Base-by-base conservation (phyloP, 1,284 basidiomycete species). In the Tilletia horrida region DNA sequence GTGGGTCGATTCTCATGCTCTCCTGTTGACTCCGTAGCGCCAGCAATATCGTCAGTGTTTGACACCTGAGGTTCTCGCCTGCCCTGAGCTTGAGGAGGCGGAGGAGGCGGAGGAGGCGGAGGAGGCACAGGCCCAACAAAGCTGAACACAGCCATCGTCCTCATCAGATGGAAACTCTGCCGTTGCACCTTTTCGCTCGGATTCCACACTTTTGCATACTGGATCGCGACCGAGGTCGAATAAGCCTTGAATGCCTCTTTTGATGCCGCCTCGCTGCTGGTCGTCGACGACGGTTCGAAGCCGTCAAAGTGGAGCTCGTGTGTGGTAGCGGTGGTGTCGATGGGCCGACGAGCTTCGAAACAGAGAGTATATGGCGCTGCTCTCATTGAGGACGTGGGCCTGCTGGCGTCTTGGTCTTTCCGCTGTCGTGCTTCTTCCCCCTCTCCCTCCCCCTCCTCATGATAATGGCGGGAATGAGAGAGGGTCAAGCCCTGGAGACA, bases 321-420 rank as follows among this genome's bases (percentile, higher is more conserved):
- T 27, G 55, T 59, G 2, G 16, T 13, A 3, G 55, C 55, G 8
- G 27, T 59, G 27, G 55, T 35, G 27, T 59, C 55, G 29, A 59
- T 59, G 11, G 55, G 55, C 16, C 55, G 55, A 18, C 55, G 55
- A 14, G 55, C 55, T 59, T 59, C 55, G 31, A 59, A 59, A 29
- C 14, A 31, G 23, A 59, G 55, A 3, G 55, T 59, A 16, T 29
- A 59, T 40, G 55, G 45, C 21, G 45, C 21, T 6, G 45, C 45
- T 18, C 45, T 23, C 7, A 6, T 18, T 6, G 18, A 16, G 16
- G n/a, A n/a, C n/a, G n/a, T n/a, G 45, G 45, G 45, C 45, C 45
- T 7, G 45, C 45, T 7, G 21, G 45, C 6, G 45, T 48, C 45
- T 6, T 4, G 16, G 7, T 6, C 45, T 18, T 16, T 18, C 7